Evolutionary conservation across 805 yeast genomes (phyloP).

Genomic region (Grigorovia humatica): DNA sequence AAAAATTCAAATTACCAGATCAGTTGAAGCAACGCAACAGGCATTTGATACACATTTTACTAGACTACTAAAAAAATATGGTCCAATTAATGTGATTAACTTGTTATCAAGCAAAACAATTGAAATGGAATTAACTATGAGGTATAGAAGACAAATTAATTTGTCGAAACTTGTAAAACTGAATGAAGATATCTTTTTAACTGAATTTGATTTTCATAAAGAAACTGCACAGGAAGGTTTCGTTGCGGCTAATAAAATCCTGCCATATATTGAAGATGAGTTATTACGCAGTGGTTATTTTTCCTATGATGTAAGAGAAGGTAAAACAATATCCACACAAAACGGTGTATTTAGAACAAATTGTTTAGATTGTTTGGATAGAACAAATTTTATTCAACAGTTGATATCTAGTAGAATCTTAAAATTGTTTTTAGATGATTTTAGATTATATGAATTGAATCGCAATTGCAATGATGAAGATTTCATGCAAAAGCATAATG

Average conservation of each 20-base stretch:
- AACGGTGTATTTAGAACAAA: constrained; percentile 86
- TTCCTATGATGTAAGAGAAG: constrained; percentile 49
- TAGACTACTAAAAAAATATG: constrained; percentile 60
- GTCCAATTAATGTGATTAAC: constrained; percentile 78
- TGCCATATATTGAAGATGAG: constrained; percentile 53
- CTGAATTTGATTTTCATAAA: constrained; percentile 88
- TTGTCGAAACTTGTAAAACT: constrained; percentile 27
- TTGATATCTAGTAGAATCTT: constrained; percentile 65
- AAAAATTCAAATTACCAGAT: constrained; percentile 77
- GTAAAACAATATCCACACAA: constrained; percentile 58
- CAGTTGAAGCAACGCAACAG: constrained; percentile 86
- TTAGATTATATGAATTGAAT: constrained; percentile 22
- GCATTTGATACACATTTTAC: constrained; percentile 76
- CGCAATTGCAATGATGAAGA: constrained; percentile 36
- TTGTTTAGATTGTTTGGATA: constrained; percentile 87
- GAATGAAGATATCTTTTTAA: constrained; percentile 37
- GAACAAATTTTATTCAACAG: constrained; percentile 85
- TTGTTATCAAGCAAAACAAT: constrained; percentile 68
- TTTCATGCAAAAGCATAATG: constrained; percentile 61
- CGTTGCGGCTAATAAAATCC: constrained; percentile 63
- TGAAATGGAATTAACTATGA: constrained; percentile 59
- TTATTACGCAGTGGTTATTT: constrained; percentile 75
- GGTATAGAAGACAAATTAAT: constrained; percentile 52
- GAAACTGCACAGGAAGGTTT: constrained; percentile 86
- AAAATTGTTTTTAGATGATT: constrained; percentile 39